phyloP scores from a whole-genome alignment of 352 stramenopile species.

The Phytophthora brassicae region DNA sequence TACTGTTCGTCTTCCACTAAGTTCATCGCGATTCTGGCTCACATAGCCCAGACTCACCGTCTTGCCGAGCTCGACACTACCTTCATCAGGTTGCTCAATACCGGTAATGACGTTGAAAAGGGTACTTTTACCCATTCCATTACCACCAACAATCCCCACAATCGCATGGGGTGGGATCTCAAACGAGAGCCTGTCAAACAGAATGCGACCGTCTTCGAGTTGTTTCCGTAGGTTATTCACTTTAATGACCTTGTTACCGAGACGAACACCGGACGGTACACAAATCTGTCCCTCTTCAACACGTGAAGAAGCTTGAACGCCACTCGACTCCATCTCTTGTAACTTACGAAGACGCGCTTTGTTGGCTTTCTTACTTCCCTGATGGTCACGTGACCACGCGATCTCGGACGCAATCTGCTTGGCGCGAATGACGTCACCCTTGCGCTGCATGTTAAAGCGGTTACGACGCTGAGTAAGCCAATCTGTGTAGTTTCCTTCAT shows the following conservation, averaged over 20 bases:
- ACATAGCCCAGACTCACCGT: slow-evolving; percentile 81
- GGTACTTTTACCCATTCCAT: slow-evolving; percentile 97
- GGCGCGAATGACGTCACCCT: slow-evolving; percentile 85
- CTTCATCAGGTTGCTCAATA: slow-evolving; percentile 85
- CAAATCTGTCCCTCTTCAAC: slow-evolving; percentile 88
- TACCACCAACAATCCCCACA: slow-evolving; percentile 97
- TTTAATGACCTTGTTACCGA: slow-evolving; percentile 93
- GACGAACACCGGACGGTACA: slow-evolving; percentile 90
- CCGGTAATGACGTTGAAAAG: slow-evolving; percentile 96
- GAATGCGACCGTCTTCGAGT: slow-evolving; percentile 65
- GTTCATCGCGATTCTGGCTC: slow-evolving; percentile 75
- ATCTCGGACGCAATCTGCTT: slow-evolving; percentile 94
- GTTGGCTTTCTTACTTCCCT: slow-evolving; percentile 82
- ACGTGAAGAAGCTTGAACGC: slow-evolving; percentile 49
- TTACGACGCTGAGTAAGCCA: slow-evolving; percentile 96
- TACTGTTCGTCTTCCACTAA: slow-evolving; percentile 61
- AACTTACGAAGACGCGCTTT: slow-evolving; percentile 95
- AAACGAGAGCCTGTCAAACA: slow-evolving; percentile 96
- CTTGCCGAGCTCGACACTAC: slow-evolving; percentile 71
- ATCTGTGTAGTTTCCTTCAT: slow-evolving; percentile 98
- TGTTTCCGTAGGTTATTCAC: slow-evolving; percentile 74
- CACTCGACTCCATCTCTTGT: slow-evolving; percentile 86
- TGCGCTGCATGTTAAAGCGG: slow-evolving; percentile 94
- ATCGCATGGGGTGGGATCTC: slow-evolving; percentile 94
- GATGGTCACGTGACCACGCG: slow-evolving; percentile 92